These are phyloP conservation scores for Quercus lobata DNA, from an alignment of 331 rosid genomes.

Conservation along the genomic window DNA sequence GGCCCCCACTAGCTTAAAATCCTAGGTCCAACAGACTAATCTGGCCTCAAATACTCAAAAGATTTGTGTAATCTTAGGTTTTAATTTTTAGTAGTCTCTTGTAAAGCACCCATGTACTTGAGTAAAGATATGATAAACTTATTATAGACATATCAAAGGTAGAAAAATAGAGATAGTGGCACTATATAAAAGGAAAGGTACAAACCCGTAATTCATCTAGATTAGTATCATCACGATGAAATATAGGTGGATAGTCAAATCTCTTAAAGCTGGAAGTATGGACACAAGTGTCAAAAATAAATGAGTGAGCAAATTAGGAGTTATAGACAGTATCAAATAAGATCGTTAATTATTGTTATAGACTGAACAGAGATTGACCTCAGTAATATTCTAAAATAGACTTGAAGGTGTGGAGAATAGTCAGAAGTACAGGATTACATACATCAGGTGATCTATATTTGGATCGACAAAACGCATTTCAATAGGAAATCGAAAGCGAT, in stretches of 20 bases:
- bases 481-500: slow-evolving; percentile 91
- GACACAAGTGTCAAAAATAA: slow-evolving; percentile 28
- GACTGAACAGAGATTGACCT: slow-evolving; percentile 18
- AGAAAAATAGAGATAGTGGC: slow-evolving; percentile 2
- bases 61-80: background rate
- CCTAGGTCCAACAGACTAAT: background rate
- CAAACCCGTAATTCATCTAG: slow-evolving; percentile 85
- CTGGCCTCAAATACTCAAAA: background rate
- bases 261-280: slow-evolving; percentile 72
- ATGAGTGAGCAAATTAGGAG: slow-evolving; percentile 3
- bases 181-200: slow-evolving; percentile 18
- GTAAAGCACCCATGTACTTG: background rate
- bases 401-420: slow-evolving; percentile 9
- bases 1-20: too few species aligned
- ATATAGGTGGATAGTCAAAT: slow-evolving; percentile 87
- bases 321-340: background rate
- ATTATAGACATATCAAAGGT: background rate
- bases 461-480: slow-evolving; percentile 92
- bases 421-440: slow-evolving; percentile 22
- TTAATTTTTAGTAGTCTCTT: background rate
- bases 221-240: slow-evolving; percentile 70
- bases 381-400: slow-evolving; percentile 5
- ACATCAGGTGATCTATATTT: slow-evolving; percentile 93
- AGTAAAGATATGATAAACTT: background rate
- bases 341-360: background rate